Evolutionary conservation across 1,284 basidiomycete genomes (phyloP).

Genomic region (Termitomyces sp.): DNA sequence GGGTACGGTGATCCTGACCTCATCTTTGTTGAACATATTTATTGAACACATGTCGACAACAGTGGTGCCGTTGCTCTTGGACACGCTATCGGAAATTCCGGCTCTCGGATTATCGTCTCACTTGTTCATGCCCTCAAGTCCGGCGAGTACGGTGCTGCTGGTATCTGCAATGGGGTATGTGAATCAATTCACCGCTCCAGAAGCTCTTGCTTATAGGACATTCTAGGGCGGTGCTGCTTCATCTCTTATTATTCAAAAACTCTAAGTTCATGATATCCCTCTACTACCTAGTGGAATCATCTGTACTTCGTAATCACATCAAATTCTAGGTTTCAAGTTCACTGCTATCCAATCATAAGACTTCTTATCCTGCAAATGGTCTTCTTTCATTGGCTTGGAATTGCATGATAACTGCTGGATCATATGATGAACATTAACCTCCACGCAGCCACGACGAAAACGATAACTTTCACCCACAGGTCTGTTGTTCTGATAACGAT

Average conservation of each 20-base stretch:
- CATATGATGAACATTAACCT: not conserved
- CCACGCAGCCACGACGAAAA: not conserved
- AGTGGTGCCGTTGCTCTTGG: constrained; percentile 92
- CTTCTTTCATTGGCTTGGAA: not conserved
- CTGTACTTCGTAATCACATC: constrained; percentile 12
- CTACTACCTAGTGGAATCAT: constrained; percentile 10
- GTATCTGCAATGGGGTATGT: constrained; percentile 95
- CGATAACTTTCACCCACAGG: not conserved
- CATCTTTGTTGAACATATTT: constrained; percentile 20
- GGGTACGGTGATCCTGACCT: constrained; percentile 67
- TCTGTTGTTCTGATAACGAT: not conserved
- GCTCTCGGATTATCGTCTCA: constrained; percentile 92
- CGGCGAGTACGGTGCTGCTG: constrained; percentile 97
- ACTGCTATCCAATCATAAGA: not conserved
- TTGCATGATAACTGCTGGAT: not conserved
- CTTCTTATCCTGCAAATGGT: not conserved
- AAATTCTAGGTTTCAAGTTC: not conserved
- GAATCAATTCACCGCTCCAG: constrained; percentile 10
- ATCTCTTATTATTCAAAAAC: constrained; percentile 83
- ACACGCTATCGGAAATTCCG: constrained; percentile 95
- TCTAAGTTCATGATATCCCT: constrained; percentile 43
- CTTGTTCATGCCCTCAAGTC: constrained; percentile 88
- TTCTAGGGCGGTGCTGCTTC: constrained; percentile 86
- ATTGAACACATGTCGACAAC: constrained; percentile 11
- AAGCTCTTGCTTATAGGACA: not conserved